A percentile compares a stretch with the other conserved stretches of the same genome.
phyloP scores from a whole-genome alignment of 1,139 yeast genomes.

The Hyphopichia burtonii region DNA sequence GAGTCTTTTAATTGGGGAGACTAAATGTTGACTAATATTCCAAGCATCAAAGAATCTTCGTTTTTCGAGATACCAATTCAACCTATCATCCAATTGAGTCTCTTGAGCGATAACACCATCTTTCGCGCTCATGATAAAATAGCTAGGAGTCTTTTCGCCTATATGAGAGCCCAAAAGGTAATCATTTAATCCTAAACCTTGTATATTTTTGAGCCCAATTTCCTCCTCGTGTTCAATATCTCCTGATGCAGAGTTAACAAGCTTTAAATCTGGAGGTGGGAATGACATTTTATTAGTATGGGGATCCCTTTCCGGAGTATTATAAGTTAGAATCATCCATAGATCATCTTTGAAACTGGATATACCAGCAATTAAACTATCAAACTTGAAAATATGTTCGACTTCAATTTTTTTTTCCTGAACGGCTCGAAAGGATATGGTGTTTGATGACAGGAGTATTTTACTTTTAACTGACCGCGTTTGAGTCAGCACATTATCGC shows the following conservation, averaged over 20 bases:
- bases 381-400: conserved; percentile 55
- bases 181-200: conserved; percentile 75
- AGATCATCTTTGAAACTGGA: conserved; percentile 69
- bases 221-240: conserved; percentile 85
- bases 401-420: conserved; percentile 58
- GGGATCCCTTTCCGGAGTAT: conserved; percentile 36
- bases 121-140: conserved; percentile 73
- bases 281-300: conserved; percentile 26
- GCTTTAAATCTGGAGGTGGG: conserved; percentile 65
- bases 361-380: conserved; percentile 73
- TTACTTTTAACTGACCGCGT: conserved; percentile 22
- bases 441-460: conserved; percentile 65
- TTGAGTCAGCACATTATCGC: conserved; percentile 14
- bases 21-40: conserved; percentile 63
- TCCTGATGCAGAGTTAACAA: conserved; percentile 64
- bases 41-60: conserved; percentile 67
- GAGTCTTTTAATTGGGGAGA: conserved; percentile 50
- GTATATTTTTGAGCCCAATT: conserved; percentile 59
- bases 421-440: conserved; percentile 54
- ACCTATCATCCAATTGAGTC: conserved; percentile 62
- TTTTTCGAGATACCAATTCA: conserved; percentile 67
- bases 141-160: conserved; percentile 35
- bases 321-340: conserved; percentile 58
- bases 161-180: conserved; percentile 60
- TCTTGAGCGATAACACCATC: conserved; percentile 81